Conservation (phyloP, 2,329 filamentous ascomycete species). For the Whalleya microplaca region DNA sequence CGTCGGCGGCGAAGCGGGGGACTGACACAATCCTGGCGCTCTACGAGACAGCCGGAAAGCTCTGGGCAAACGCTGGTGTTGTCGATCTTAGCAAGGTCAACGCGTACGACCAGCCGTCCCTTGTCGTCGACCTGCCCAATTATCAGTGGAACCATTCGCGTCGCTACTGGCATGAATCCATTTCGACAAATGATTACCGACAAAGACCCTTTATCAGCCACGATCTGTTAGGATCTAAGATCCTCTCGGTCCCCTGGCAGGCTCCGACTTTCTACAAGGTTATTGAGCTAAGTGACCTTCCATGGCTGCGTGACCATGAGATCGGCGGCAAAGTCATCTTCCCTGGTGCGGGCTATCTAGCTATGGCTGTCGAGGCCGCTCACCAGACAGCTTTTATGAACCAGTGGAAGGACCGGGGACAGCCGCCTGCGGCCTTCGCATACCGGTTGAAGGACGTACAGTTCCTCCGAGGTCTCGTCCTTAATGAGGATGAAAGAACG, state of each 20-base stretch:
- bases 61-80: constrained; percentile 9
- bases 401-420: constrained; percentile 7
- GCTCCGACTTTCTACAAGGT: constrained; percentile 8
- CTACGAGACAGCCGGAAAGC: constrained; percentile 15
- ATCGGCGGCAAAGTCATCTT: constrained; percentile 44
- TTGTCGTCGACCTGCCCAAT: constrained; percentile 23
- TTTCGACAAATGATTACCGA: constrained; percentile 14
- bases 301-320: constrained; percentile 49
- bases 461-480: constrained; percentile 19
- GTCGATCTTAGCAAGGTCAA: constrained; percentile 16
- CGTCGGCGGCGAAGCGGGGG: constrained; percentile 13
- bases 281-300: constrained; percentile 11
- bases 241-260: constrained; percentile 4
- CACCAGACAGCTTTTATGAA: constrained; percentile 9
- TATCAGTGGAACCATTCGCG: constrained; percentile 21
- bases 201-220: constrained; percentile 7
- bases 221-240: constrained; percentile 13
- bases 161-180: constrained; percentile 16
- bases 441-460: constrained; percentile 23
- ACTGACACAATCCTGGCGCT: constrained; percentile 4
- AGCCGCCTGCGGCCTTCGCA: not conserved
- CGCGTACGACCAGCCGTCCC: not conserved
- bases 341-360: constrained; percentile 40
- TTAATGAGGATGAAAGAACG: constrained; percentile 16
- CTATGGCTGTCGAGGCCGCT: constrained; percentile 34